Evolutionary conservation across 495 filamentous ascomycete species (phyloP).

Genomic region (Penicillium desertorum): DNA sequence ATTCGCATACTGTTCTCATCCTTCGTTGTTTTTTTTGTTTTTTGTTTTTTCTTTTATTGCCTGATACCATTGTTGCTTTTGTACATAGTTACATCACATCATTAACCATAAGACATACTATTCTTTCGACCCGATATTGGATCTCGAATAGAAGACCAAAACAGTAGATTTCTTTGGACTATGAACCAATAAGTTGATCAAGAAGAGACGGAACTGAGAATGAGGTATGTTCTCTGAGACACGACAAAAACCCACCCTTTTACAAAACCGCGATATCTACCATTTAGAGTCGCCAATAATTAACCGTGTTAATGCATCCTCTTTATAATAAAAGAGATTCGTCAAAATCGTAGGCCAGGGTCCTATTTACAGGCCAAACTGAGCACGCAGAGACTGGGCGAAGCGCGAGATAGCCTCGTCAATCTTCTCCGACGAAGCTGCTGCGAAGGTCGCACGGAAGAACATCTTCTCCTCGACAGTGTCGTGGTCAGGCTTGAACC

Average conservation of each 20-base stretch:
- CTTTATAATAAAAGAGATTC: not conserved
- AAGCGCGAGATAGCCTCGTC: constrained; percentile 75
- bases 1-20: not conserved
- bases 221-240: not conserved
- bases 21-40: not conserved
- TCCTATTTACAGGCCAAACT: constrained; percentile 50
- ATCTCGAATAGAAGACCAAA: not conserved
- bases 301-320: not conserved
- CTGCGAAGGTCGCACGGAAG: constrained; percentile 87
- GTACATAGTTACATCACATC: constrained; percentile 4
- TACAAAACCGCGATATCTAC: constrained; percentile 4
- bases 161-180: not conserved
- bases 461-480: constrained; percentile 57
- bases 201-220: not conserved
- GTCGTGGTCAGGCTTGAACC: constrained; percentile 72
- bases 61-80: constrained; percentile 8
- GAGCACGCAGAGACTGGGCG: constrained; percentile 63
- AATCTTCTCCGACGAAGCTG: constrained; percentile 73
- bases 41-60: not conserved
- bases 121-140: not conserved
- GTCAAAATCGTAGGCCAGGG: constrained; percentile 5
- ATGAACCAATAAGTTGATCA: not conserved
- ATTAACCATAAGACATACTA: not conserved
- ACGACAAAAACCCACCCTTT: not conserved
- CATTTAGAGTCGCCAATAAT: not conserved